Evolutionary conservation across 371 early-diverging fungal species (phyloP), one percentile per base, ranked within the genome.

Genomic region (Mortierella sp.): DNA sequence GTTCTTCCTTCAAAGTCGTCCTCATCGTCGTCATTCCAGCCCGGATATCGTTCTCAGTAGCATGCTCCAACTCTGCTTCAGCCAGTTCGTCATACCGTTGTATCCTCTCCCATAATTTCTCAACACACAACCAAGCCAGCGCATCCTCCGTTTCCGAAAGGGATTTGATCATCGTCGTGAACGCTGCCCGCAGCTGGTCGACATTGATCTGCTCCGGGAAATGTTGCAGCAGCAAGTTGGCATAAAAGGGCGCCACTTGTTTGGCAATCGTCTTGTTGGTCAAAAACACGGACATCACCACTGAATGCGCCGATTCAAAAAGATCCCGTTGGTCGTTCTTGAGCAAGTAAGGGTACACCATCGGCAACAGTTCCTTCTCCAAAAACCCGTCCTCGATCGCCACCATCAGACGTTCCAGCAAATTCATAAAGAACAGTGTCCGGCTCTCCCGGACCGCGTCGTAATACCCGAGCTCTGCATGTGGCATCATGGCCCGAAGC

Each of bases 231-330:
- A 73, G 43, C 55, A 79, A 16, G n/a, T 63, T 58, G 42, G 61
- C 49, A 24, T 68, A 61, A 39, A 66, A 70, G 66, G 82, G 88
- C 80, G 41, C 86, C 65, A 51, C 86, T 64, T 56, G 84, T 31
- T 57, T 83, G 54, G 59, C 81, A 70, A 45, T 86, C 16, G 67
- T 76, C 51, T 88, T 90, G 52, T 83, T 81, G 13, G 84, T 79
- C 39, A 81, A 58, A 52, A 88, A 88, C 1, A 88, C 80, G 26
- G 81, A 68, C 45, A 90, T 82, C 0, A 86, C 72, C 10, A 83
- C 85, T 3, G 88, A 83, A 64, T 90, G 89, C 0, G 84, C 85
- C 27, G 89, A 88, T 69, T 90, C 90, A 45, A 87, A 90, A 9
- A 88, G 46, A 13, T 84, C 82, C 18, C 82, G 71, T 54, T 85